These are phyloP conservation scores for Hymenoscyphus infarciens DNA, from an alignment of 2,329 filamentous ascomycete genomes.

Conservation along the genomic window DNA sequence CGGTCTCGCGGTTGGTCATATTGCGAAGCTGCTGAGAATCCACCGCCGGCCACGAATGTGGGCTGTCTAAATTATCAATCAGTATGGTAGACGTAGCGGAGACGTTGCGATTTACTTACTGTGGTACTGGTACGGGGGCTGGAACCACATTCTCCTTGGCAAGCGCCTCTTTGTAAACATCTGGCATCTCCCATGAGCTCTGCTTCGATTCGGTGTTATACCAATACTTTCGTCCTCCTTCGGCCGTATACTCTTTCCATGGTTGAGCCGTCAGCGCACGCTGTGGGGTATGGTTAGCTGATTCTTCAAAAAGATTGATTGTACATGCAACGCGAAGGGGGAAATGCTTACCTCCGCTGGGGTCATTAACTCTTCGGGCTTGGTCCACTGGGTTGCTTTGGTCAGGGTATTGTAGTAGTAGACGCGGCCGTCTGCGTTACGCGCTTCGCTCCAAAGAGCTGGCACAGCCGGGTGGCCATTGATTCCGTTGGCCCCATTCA, in stretches of 20 bases:
- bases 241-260: slow-evolving; percentile 89
- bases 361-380: slow-evolving; percentile 85
- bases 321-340: slow-evolving; percentile 23
- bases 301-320: background rate
- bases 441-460: slow-evolving; percentile 74
- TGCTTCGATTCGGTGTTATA: slow-evolving; percentile 88
- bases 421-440: slow-evolving; percentile 73
- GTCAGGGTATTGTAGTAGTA: slow-evolving; percentile 91
- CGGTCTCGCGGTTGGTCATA: slow-evolving; percentile 37
- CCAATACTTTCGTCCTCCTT: slow-evolving; percentile 90
- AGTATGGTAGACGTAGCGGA: slow-evolving; percentile 7
- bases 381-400: slow-evolving; percentile 89
- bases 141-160: slow-evolving; percentile 49
- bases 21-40: slow-evolving; percentile 36
- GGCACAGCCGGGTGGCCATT: slow-evolving; percentile 39
- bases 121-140: slow-evolving; percentile 39
- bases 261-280: slow-evolving; percentile 76
- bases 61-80: slow-evolving; percentile 25
- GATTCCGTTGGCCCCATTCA: slow-evolving; percentile 33
- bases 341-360: slow-evolving; percentile 63
- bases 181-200: slow-evolving; percentile 94
- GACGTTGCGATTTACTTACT: slow-evolving; percentile 38
- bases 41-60: slow-evolving; percentile 42
- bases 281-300: slow-evolving; percentile 41
- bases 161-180: slow-evolving; percentile 71